Conservation (phyloP, 2,329 filamentous ascomycete species). For the Colletotrichum sp. region DNA sequence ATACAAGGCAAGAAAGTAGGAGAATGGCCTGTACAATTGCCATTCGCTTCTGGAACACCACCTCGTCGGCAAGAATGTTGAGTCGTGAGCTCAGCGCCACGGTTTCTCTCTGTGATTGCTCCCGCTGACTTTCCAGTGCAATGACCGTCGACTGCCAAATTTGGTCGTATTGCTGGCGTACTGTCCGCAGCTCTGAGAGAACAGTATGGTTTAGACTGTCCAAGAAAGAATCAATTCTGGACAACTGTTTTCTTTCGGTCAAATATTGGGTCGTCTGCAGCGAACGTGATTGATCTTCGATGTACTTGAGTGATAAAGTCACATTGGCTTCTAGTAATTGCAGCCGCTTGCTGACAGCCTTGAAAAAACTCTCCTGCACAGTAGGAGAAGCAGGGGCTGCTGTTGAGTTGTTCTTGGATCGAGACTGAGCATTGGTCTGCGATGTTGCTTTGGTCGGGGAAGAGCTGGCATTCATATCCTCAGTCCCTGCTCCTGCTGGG, state of each 20-base stretch:
- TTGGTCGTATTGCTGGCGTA: conserved; percentile 89
- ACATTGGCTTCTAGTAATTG: conserved; percentile 92
- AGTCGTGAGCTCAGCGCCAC: conserved; percentile 81
- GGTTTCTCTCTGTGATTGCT: conserved; percentile 83
- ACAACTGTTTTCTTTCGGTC: conserved; percentile 85
- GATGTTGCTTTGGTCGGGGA: conserved; percentile 31
- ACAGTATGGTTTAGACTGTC: conserved; percentile 88
- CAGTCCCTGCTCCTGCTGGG: not conserved
- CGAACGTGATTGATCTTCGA: conserved; percentile 93
- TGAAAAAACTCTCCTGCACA: conserved; percentile 98
- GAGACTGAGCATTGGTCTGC: conserved; percentile 32
- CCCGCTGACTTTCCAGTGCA: conserved; percentile 86
- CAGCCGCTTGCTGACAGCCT: conserved; percentile 90
- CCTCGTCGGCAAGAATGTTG: conserved; percentile 90
- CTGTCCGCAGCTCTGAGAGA: conserved; percentile 76
- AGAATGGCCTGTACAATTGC: conserved; percentile 90
- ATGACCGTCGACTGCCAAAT: conserved; percentile 96
- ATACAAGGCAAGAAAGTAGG: conserved; percentile 81
- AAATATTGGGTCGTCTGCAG: conserved; percentile 85
- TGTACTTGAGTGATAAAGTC: conserved; percentile 91
- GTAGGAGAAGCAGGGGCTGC: conserved; percentile 70
- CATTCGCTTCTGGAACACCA: conserved; percentile 87
- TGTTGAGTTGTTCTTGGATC: conserved; percentile 41
- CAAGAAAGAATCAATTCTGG: conserved; percentile 83
- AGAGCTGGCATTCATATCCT: not conserved